Evolutionary conservation across 129 eudicot genomes (phyloP), one percentile per base, ranked within the genome.

Genomic region (Arctium lappa): DNA sequence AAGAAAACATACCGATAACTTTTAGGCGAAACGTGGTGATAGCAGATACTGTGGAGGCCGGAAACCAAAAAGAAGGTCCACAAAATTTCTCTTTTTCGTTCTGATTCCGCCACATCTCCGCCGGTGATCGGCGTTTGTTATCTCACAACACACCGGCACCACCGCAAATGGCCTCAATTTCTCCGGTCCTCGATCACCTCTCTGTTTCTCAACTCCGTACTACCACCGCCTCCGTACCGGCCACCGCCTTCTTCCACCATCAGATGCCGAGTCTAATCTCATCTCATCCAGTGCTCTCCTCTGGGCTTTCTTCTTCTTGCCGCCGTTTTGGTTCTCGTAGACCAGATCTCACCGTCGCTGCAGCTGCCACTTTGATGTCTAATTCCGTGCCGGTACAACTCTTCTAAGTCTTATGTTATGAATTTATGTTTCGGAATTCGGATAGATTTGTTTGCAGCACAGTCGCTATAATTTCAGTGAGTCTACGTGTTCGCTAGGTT

Each of bases 311-410:
- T 29, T 68, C 69, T 74, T n/a, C 69, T 38, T 72, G 5, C 72
- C 83, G 44, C 63, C 77, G 29, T 38, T 70, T 69, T 11, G 78
- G 29, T 22, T 68, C 69, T 66, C 83, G 37, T 66, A 77, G 56
- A 39, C 18, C 16, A 42, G 13, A 65, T 5, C 78, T 42, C 27
- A 79, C 16, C 76, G 63, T 63, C 40, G 62, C 86, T 16, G 83
- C 82, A 44, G 29, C 81, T 22, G 62, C 42, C 81, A 69, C 88
- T 33, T 79, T 88, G 73, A 69, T 72, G 75, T 56, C 79, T 65
- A 82, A 75, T 74, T 82, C 91, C 65, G 46, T 40, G 50, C 85
- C 87, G 85, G 91, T 88, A 46, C 31, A 74, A 46, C 69, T 66
- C 53, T 72, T 74, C 77, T 76, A 5, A 40, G 29, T 79, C 18